Conservation (phyloP, 352 stramenopile species). For the Blastocystis sp. region DNA sequence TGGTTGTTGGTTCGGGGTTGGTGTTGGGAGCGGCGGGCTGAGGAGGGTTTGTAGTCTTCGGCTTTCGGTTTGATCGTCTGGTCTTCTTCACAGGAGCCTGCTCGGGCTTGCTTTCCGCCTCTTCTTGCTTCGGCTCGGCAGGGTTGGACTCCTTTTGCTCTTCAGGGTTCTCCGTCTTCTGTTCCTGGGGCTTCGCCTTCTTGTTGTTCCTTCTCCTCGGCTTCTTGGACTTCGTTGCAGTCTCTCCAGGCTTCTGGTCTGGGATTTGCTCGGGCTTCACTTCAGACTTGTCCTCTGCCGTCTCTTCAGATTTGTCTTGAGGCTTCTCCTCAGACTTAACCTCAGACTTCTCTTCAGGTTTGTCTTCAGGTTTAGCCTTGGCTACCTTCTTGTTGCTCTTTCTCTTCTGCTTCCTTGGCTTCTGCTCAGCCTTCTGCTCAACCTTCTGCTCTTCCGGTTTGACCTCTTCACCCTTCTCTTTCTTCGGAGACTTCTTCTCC, state of each 20-base stretch:
- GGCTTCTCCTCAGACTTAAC: background rate
- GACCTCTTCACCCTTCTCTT: background rate
- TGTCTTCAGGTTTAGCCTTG: background rate
- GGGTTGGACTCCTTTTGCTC: too few species aligned
- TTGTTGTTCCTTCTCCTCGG: background rate
- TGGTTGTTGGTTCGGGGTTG: background rate
- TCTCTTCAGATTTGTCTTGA: background rate
- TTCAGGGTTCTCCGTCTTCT: background rate
- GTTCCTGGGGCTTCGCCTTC: background rate
- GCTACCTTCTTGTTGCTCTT: background rate
- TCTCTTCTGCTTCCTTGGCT: background rate
- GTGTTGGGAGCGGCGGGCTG: too few species aligned
- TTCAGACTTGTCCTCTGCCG: background rate
- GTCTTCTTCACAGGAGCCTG: too few species aligned
- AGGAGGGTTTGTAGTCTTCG: too few species aligned
- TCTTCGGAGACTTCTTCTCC: background rate
- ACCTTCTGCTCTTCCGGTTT: background rate
- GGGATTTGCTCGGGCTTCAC: background rate
- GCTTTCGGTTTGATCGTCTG: too few species aligned
- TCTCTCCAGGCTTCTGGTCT: background rate
- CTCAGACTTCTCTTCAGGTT: background rate
- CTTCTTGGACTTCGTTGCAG: background rate
- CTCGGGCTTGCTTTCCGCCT: too few species aligned
- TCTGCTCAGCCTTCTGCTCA: background rate
- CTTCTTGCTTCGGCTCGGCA: too few species aligned